Conservation (phyloP, 225 moss, liverwort and hornwort species). For the Asterella californica region DNA sequence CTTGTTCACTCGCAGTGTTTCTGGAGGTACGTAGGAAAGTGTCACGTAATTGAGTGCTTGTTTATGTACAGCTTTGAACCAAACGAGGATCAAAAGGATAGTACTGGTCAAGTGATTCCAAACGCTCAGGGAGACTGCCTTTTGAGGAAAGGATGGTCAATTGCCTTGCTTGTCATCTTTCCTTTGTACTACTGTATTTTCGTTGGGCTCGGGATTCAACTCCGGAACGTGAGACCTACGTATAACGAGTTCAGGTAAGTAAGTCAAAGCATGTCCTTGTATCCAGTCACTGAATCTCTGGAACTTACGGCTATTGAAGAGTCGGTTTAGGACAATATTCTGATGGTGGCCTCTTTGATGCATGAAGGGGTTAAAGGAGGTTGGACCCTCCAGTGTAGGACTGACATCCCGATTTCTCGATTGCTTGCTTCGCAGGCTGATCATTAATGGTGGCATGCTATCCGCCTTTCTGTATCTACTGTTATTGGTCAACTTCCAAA, state of each 20-base stretch:
- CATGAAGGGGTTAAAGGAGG: neutral
- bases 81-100: neutral
- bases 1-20: neutral
- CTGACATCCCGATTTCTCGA: neutral
- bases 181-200: slow-evolving; percentile 47
- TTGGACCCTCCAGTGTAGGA: neutral
- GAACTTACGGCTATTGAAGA: neutral
- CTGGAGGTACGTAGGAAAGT: neutral
- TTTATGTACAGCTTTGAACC: slow-evolving; percentile 24
- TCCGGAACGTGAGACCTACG: slow-evolving; percentile 50
- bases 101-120: neutral
- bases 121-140: slow-evolving; percentile 36
- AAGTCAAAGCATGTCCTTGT: neutral
- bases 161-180: slow-evolving; percentile 34
- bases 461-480: slow-evolving; percentile 49
- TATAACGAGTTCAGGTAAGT: slow-evolving; percentile 54
- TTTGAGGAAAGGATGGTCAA: slow-evolving; percentile 36
- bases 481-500: slow-evolving; percentile 43
- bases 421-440: slow-evolving; percentile 40
- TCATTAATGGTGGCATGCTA: slow-evolving; percentile 54
- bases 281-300: neutral
- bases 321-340: neutral
- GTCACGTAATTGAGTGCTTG: neutral
- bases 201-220: slow-evolving; percentile 40
- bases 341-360: neutral